Conservation (phyloP, 1,139 yeast genomes). For the Kodamaea sp. region DNA sequence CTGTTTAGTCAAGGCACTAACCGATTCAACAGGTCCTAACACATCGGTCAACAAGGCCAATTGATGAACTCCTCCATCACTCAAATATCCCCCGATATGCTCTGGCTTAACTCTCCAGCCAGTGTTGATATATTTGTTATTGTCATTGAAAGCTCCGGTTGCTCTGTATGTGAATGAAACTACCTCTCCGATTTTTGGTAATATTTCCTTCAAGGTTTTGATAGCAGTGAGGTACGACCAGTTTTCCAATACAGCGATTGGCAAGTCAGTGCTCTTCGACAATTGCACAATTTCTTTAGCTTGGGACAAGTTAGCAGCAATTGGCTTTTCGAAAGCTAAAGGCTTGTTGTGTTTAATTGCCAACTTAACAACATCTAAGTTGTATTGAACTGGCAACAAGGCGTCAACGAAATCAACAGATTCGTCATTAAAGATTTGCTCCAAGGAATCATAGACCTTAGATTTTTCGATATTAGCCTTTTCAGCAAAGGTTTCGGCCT, state of each 20-base stretch:
- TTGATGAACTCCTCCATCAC: slow-evolving; percentile 97
- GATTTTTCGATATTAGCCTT: slow-evolving; percentile 51
- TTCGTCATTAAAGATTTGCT: slow-evolving; percentile 62
- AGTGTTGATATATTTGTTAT: slow-evolving; percentile 66
- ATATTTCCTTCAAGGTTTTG: slow-evolving; percentile 46
- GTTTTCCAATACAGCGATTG: slow-evolving; percentile 79
- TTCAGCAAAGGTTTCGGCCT: slow-evolving; percentile 79
- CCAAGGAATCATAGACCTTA: slow-evolving; percentile 65
- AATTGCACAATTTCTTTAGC: slow-evolving; percentile 76
- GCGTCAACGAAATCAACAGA: slow-evolving; percentile 78
- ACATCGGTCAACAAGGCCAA: slow-evolving; percentile 80
- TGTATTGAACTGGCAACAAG: slow-evolving; percentile 80
- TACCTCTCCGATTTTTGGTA: slow-evolving; percentile 73
- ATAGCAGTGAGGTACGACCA: slow-evolving; percentile 73
- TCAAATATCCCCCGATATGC: slow-evolving; percentile 86
- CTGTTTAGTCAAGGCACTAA: slow-evolving; percentile 76
- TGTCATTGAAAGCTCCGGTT: slow-evolving; percentile 74
- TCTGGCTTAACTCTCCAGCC: slow-evolving; percentile 88
- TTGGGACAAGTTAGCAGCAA: slow-evolving; percentile 80
- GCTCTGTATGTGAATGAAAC: slow-evolving; percentile 76
- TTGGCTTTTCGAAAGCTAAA: slow-evolving; percentile 82
- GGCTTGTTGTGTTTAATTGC: slow-evolving; percentile 76
- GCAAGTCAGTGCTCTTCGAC: slow-evolving; percentile 57
- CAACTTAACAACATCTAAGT: slow-evolving; percentile 63
- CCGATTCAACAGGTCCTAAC: slow-evolving; percentile 69